Base-by-base conservation (phyloP, 148 eudicot species). In the Nepenthes gracilis region DNA sequence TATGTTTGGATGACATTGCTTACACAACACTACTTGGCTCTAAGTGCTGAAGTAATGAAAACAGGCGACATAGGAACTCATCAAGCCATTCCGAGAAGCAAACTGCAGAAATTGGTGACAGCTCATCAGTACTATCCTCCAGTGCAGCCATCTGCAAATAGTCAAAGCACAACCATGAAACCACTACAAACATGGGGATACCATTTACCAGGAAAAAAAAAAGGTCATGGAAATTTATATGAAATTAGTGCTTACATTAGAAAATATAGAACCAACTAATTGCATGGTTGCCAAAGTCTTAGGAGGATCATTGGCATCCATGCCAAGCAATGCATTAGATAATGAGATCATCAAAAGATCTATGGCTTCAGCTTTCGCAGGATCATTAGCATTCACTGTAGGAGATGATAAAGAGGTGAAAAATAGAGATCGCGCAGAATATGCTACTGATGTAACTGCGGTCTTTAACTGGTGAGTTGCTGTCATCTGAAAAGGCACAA, bases 291-390 rank as follows among this genome's bases (percentile, higher is more conserved):
- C 99, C 83, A 88, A 58, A 60, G 96, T 93, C 79, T 93, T 93
- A 14, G 99, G 99, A 64, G 99, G 99, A 72, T 93, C 99, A 76
- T 93, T 93, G 59, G 99, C 99, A 84, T 93, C 99, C 91, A 93
- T 82, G 50, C 99, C 99, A 70, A 93, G 81, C 72, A 93, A 74
- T 36, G 99, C 91, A 81, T 86, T 93, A 33, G 99, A 88, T 47
- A 93, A 68, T 35, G 99, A 80, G 66, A 88, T 76, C 83, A 85
- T 80, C 78, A 93, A 68, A 52, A 93, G 81, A 69, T 88, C 96
- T 70, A 71, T 70, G 62, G 81, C 80, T 70, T 76, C 76, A 32
- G 76, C 32, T 59, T 59, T 77, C 67, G 61, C 75, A 55, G 47
- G 74, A 72, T 60, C 80, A 65, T 78, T 79, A 67, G 75, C 33